These are phyloP conservation scores for Dipteronia sinensis DNA, from an alignment of 345 rosid species.

Conservation along the genomic window DNA sequence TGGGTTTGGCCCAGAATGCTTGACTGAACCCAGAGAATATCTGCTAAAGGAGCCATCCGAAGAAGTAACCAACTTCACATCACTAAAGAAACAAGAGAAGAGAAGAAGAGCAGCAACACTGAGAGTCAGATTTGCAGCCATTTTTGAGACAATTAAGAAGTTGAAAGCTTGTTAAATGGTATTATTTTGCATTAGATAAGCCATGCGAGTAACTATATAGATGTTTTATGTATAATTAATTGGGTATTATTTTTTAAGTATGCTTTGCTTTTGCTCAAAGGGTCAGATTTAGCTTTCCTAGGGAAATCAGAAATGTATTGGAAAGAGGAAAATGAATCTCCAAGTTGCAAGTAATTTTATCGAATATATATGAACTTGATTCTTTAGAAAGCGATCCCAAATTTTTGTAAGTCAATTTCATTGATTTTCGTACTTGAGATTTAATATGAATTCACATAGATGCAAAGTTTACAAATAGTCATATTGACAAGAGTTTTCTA, in stretches of 20 bases:
- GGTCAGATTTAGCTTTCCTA: neutral
- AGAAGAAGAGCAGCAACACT: constrained; percentile 10
- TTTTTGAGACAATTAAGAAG: neutral
- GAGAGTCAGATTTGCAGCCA: neutral
- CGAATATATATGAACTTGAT: neutral
- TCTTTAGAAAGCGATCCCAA: neutral
- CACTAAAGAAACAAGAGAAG: neutral
- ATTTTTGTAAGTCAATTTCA: neutral
- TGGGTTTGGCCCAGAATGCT: constrained; percentile 39
- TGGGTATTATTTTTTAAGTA: too few species aligned
- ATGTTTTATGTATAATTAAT: neutral
- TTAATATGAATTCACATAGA: neutral
- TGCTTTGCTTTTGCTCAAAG: neutral
- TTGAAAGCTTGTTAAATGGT: neutral
- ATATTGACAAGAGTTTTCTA: too few species aligned
- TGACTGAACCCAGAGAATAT: constrained; percentile 8
- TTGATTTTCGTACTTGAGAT: neutral
- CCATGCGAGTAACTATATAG: neutral
- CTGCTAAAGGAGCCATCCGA: neutral
- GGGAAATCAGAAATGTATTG: neutral
- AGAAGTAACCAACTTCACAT: neutral
- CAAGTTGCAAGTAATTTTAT: constrained; percentile 1
- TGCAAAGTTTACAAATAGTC: neutral
- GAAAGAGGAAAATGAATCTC: neutral
- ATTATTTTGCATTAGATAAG: neutral